A percentile compares a stretch with the other conserved stretches of the same genome.
Evolutionary conservation across 768 basidiomycete species (phyloP).

Genomic region (Phaeotremella skinneri): DNA sequence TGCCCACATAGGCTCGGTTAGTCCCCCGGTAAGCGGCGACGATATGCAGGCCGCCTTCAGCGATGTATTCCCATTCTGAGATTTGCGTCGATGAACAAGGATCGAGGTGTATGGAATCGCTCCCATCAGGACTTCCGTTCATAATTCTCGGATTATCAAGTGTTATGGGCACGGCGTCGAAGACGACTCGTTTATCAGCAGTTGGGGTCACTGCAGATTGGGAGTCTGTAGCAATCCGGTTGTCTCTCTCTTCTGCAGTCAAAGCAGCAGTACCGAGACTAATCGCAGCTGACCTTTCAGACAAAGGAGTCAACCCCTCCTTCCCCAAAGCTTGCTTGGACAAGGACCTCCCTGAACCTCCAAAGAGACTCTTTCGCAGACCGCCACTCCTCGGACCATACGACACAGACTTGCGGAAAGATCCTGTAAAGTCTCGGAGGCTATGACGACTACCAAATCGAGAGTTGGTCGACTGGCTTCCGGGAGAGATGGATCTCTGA

Average conservation of each 20-base stretch:
- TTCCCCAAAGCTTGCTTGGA: conserved; percentile 14
- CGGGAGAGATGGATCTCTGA: conserved; percentile 18
- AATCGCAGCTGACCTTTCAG: conserved; percentile 2
- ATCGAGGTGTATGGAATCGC: background rate
- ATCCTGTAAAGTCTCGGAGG: conserved; percentile 11
- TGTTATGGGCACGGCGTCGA: no score
- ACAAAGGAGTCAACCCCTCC: background rate
- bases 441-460: conserved; percentile 14
- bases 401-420: conserved; percentile 25
- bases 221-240: background rate
- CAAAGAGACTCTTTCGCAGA: conserved; percentile 21
- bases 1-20: conserved; percentile 60
- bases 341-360: conserved; percentile 16
- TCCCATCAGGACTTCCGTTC: background rate
- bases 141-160: no score
- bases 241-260: background rate
- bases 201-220: conserved; percentile 18
- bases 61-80: conserved; percentile 69
- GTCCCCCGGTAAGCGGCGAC: conserved; percentile 76
- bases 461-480: conserved; percentile 14
- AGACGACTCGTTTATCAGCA: no score
- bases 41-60: conserved; percentile 89
- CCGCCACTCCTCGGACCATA: conserved; percentile 3
- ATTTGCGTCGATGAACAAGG: conserved; percentile 19
- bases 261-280: background rate